Percentiles rank a stretch among this genome's conserved stretches.
phyloP scores from a whole-genome alignment of 208 protist species.

The Leishmania amazonensis region DNA sequence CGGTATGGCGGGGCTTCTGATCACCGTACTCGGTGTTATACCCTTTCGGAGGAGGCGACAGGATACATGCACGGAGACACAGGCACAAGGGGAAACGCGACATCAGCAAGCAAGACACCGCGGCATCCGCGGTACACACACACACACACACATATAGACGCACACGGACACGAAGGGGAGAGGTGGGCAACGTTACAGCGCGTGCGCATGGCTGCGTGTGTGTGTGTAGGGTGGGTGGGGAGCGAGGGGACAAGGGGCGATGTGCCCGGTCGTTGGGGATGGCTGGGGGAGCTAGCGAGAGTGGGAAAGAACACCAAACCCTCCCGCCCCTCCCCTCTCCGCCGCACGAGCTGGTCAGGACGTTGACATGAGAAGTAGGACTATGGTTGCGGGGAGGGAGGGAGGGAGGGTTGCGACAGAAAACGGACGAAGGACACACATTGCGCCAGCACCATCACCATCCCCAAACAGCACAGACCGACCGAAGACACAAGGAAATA shows the following conservation, averaged over 20 bases:
- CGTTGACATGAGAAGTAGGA: neutral
- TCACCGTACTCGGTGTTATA: neutral
- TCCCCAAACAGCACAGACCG: no score
- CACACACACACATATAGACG: neutral
- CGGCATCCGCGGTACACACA: neutral
- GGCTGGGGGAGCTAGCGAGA: neutral
- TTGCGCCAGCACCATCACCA: neutral
- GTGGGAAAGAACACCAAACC: no score
- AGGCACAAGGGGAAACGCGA: no score
- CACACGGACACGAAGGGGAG: neutral
- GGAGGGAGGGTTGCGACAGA: no score
- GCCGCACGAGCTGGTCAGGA: neutral
- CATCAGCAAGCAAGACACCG: no score
- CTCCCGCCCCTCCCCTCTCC: neutral
- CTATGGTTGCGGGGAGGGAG: neutral
- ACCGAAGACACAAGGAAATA: neutral
- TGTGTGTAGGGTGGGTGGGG: neutral
- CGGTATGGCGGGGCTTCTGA: neutral
- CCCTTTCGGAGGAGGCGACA: neutral
- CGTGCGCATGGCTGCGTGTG: neutral
- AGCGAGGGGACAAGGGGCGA: no score
- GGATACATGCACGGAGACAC: neutral
- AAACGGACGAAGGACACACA: slow-evolving; percentile 5
- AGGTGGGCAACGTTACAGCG: no score
- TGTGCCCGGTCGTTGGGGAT: neutral